Conservation (phyloP, 176 grass and related monocot genomes). For the Bolboschoenus planiculmis region DNA sequence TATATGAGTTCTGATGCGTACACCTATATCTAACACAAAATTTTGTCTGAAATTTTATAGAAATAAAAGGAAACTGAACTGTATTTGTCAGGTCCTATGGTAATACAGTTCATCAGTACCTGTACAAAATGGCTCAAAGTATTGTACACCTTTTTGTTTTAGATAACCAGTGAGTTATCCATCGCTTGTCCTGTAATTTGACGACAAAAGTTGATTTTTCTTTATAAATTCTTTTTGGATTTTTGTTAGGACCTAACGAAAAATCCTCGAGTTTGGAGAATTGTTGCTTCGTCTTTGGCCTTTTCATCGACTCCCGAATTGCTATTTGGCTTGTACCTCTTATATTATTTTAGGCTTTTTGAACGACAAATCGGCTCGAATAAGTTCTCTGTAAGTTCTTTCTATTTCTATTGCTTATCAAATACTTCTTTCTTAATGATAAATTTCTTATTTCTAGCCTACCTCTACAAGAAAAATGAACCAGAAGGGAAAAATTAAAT, state of each 20-base stretch:
- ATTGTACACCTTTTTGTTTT: neutral
- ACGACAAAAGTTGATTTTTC: neutral
- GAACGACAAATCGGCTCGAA: slow-evolving; percentile 24
- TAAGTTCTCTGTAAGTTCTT: slow-evolving; percentile 19
- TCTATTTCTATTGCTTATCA: neutral
- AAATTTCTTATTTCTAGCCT: neutral
- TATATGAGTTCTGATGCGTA: neutral
- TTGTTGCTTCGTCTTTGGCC: slow-evolving; percentile 5
- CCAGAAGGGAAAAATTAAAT: neutral
- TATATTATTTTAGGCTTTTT: slow-evolving; percentile 25
- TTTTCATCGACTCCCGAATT: slow-evolving; percentile 19
- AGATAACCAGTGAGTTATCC: neutral
- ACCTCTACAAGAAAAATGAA: neutral
- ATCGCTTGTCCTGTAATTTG: slow-evolving; percentile 5
- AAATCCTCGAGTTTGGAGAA: slow-evolving; percentile 19
- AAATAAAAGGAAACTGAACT: neutral
- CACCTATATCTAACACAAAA: too few species aligned
- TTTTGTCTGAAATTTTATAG: neutral
- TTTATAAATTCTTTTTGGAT: neutral
- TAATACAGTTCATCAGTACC: neutral
- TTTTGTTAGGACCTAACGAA: slow-evolving; percentile 17
- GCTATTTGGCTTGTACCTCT: slow-evolving; percentile 1
- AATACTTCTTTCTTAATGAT: neutral
- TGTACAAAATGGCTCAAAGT: neutral
- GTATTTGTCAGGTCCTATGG: neutral